A percentile compares a stretch with the other conserved stretches of the same genome.
These are phyloP conservation scores for Calonectria ilicicola DNA, from an alignment of 2,329 filamentous ascomycete genomes.

Conservation along the genomic window DNA sequence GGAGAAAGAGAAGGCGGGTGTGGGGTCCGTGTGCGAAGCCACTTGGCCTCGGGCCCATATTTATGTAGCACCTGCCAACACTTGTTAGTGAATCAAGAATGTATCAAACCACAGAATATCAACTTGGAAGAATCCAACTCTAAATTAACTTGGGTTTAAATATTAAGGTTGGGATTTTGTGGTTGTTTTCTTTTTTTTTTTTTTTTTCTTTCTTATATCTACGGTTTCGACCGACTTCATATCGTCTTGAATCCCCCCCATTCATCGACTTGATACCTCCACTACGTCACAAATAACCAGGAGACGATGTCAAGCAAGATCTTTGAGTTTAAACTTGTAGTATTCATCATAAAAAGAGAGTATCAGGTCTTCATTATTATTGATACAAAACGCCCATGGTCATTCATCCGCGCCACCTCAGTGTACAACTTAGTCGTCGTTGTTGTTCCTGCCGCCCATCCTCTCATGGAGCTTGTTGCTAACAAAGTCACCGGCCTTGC, in stretches of 20 bases:
- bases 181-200: no score
- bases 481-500: not conserved
- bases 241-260: no score
- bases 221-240: no score
- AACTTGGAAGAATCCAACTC: no score
- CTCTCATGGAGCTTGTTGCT: not conserved
- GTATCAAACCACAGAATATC: no score
- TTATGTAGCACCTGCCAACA: not conserved
- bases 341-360: not conserved
- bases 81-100: no score
- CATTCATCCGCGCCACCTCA: not conserved
- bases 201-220: no score
- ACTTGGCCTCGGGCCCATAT: not conserved
- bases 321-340: not conserved
- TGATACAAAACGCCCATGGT: not conserved
- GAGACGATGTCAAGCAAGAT: not conserved
- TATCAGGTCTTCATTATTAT: not conserved
- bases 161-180: no score
- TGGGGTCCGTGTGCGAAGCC: not conserved
- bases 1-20: not conserved
- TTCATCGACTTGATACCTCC: no score
- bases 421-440: not conserved
- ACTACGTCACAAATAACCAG: no score
- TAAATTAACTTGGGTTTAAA: no score
- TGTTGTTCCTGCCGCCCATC: not conserved